Conservation (phyloP, 2,329 filamentous ascomycete species). For the Claviceps sp. region DNA sequence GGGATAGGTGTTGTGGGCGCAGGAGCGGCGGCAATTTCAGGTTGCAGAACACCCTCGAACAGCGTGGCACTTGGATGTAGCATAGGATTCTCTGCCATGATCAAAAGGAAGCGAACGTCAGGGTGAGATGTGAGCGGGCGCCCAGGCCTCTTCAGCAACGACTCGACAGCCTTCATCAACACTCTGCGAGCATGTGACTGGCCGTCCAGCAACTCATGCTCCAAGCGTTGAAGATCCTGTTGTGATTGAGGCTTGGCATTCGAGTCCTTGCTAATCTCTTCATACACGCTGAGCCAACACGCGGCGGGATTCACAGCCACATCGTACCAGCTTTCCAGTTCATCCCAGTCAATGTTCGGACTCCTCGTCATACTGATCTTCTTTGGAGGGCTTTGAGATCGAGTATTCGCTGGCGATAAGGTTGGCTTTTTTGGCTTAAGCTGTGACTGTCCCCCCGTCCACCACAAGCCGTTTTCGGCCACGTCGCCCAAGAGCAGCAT, state of each 20-base stretch:
- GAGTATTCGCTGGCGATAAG: background rate
- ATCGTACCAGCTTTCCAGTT: slow-evolving; percentile 63
- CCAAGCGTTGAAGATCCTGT: slow-evolving; percentile 28
- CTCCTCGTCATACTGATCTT: background rate
- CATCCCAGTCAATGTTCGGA: slow-evolving; percentile 62
- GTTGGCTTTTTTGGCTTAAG: background rate
- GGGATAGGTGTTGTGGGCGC: background rate
- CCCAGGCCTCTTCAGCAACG: slow-evolving; percentile 65
- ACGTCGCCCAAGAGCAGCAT: slow-evolving; percentile 60
- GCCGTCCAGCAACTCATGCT: slow-evolving; percentile 36
- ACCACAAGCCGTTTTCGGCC: slow-evolving; percentile 73
- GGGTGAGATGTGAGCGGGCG: slow-evolving; percentile 52
- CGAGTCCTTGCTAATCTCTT: slow-evolving; percentile 27
- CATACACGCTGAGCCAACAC: slow-evolving; percentile 49
- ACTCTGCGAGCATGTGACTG: slow-evolving; percentile 56
- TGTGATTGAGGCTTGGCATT: slow-evolving; percentile 20
- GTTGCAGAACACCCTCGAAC: slow-evolving; percentile 28
- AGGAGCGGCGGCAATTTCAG: slow-evolving; percentile 9
- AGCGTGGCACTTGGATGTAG: slow-evolving; percentile 36
- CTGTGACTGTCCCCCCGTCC: slow-evolving; percentile 43
- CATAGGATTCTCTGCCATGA: slow-evolving; percentile 67
- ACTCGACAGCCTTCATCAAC: slow-evolving; percentile 67
- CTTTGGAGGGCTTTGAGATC: slow-evolving; percentile 2
- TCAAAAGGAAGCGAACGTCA: slow-evolving; percentile 64
- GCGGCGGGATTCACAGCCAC: slow-evolving; percentile 52